Evolutionary conservation across 306 rosid genomes (phyloP).

Genomic region (Corylus americana): DNA sequence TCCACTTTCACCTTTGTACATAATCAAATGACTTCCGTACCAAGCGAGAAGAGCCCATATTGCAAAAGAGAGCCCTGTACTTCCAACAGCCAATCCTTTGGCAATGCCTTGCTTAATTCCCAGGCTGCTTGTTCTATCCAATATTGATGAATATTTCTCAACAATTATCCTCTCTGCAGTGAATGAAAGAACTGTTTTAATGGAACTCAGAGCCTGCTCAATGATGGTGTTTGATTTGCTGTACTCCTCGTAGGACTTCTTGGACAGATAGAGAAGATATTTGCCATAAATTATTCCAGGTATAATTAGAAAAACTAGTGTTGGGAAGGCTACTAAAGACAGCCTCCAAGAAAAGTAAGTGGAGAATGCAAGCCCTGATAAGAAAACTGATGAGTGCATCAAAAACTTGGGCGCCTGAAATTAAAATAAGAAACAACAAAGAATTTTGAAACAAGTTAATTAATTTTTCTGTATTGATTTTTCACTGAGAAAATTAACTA

Average conservation of each 20-base stretch:
- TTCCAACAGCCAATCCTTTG: slow-evolving; percentile 86
- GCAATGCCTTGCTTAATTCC: slow-evolving; percentile 93
- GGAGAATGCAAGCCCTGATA: slow-evolving; percentile 76
- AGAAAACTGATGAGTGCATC: slow-evolving; percentile 83
- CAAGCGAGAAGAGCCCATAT: slow-evolving; percentile 98
- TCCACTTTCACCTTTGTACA: slow-evolving; percentile 87
- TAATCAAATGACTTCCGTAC: slow-evolving; percentile 93
- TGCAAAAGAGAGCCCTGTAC: slow-evolving; percentile 75
- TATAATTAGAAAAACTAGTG: slow-evolving; percentile 70
- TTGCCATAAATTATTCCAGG: slow-evolving; percentile 90
- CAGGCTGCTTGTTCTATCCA: slow-evolving; percentile 63
- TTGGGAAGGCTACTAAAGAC: slow-evolving; percentile 77
- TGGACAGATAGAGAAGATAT: slow-evolving; percentile 64
- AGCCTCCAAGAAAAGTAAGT: slow-evolving; percentile 83
- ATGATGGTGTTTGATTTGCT: slow-evolving; percentile 66
- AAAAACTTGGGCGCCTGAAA: slow-evolving; percentile 75
- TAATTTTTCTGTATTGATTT: no score
- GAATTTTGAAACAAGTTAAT: neutral
- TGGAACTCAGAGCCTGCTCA: slow-evolving; percentile 80
- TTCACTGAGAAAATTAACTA: no score
- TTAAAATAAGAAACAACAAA: neutral
- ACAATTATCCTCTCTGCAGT: slow-evolving; percentile 74
- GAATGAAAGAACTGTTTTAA: slow-evolving; percentile 79
- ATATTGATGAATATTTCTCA: slow-evolving; percentile 57
- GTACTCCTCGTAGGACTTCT: slow-evolving; percentile 56